Evolutionary conservation across 768 basidiomycete genomes (phyloP).

Genomic region (Kwoniella heveanensis): DNA sequence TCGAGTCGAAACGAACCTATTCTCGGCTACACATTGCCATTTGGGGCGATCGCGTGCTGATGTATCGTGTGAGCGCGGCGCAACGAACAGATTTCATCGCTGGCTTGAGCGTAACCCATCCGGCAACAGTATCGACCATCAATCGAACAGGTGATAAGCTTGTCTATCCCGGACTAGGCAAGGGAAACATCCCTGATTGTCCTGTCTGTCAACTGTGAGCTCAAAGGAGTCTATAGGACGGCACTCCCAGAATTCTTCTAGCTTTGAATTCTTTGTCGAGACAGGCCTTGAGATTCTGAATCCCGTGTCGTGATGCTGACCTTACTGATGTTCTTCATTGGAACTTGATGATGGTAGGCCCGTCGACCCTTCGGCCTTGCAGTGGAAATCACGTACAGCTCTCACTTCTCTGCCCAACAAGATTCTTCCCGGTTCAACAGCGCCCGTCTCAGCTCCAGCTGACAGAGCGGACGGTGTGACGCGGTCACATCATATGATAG

Average conservation of each 20-base stretch:
- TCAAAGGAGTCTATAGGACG: no score
- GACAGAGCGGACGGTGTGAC: no score
- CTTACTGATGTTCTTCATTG: not conserved
- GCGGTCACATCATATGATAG: no score
- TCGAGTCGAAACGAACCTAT: not conserved
- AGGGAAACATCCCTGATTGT: constrained; percentile 21
- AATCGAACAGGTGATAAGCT: constrained; percentile 54
- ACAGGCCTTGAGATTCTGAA: no score
- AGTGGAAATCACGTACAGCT: constrained; percentile 53
- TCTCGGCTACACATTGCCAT: no score
- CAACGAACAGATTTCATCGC: constrained; percentile 55
- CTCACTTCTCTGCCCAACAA: constrained; percentile 39
- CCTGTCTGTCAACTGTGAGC: constrained; percentile 48
- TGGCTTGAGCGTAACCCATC: constrained; percentile 48
- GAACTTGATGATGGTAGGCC: constrained; percentile 33
- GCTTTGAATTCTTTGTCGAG: no score
- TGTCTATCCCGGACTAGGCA: constrained; percentile 38
- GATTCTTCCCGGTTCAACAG: not conserved
- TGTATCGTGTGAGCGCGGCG: no score
- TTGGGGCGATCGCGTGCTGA: no score
- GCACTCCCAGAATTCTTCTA: no score
- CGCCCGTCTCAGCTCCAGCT: not conserved
- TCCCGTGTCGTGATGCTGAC: not conserved
- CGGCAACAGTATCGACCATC: constrained; percentile 55
- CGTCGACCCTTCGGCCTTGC: constrained; percentile 45